Evolutionary conservation across 768 basidiomycete genomes (phyloP).

Genomic region (Pholiota molesta): DNA sequence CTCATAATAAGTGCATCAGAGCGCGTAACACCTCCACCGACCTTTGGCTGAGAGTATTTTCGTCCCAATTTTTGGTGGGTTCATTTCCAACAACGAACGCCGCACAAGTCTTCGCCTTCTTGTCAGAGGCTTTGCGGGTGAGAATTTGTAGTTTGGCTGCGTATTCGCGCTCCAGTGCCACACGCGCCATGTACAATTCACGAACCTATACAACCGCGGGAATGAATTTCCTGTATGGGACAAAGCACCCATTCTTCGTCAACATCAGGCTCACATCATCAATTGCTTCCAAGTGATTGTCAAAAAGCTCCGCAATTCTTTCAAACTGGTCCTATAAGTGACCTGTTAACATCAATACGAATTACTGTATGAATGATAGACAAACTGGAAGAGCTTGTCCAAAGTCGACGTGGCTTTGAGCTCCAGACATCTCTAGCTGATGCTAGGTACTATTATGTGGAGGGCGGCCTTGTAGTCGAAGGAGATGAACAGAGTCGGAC

Average conservation of each 20-base stretch:
- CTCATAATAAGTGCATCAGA: constrained; percentile 4
- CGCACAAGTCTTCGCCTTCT: constrained; percentile 61
- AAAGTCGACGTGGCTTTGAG: background rate
- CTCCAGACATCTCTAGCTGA: background rate
- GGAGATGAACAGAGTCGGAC: background rate
- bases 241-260: background rate
- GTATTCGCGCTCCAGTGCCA: constrained; percentile 77
- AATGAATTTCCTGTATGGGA: constrained; percentile 1
- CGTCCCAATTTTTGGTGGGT: constrained; percentile 65
- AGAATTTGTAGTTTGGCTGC: constrained; percentile 69
- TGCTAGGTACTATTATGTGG: background rate
- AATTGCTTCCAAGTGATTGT: constrained; percentile 66
- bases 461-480: background rate
- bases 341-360: background rate
- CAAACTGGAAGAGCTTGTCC: constrained; percentile 5
- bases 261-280: constrained; percentile 52
- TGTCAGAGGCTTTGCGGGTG: constrained; percentile 69
- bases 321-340: constrained; percentile 72
- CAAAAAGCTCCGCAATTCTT: constrained; percentile 55
- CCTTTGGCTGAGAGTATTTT: constrained; percentile 58
- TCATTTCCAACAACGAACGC: constrained; percentile 65
- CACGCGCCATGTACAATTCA: constrained; percentile 70
- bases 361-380: background rate
- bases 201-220: constrained; percentile 51
- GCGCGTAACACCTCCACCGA: constrained; percentile 24